Evolutionary conservation across 495 filamentous ascomycete species (phyloP).

Genomic region (Collariella sp.): DNA sequence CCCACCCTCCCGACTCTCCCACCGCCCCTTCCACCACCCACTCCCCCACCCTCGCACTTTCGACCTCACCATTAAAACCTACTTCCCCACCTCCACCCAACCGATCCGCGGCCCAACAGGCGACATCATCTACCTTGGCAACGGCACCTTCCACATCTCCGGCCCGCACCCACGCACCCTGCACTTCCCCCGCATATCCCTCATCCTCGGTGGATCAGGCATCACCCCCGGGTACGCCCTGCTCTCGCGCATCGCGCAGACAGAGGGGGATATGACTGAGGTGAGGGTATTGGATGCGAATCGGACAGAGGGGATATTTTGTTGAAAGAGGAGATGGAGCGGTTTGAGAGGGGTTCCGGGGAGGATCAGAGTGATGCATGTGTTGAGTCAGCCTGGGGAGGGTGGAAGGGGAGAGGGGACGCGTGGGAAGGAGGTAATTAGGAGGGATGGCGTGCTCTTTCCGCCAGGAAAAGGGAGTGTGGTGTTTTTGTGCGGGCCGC

Average conservation of each 20-base stretch:
- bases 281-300: conserved; percentile 52
- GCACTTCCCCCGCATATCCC: conserved; percentile 12
- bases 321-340: conserved; percentile 43
- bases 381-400: conserved; percentile 30
- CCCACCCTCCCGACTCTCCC: neutral
- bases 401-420: conserved; percentile 11
- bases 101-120: conserved; percentile 43
- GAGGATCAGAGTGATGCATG: conserved; percentile 41
- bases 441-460: conserved; percentile 3
- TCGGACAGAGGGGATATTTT: conserved; percentile 59
- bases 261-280: conserved; percentile 40
- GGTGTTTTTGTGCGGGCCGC: conserved; percentile 8
- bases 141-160: conserved; percentile 1
- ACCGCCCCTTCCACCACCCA: neutral
- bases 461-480: conserved; percentile 4
- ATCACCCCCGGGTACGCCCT: conserved; percentile 52
- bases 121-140: conserved; percentile 18
- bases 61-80: conserved; percentile 10
- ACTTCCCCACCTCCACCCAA: conserved; percentile 5
- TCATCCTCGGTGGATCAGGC: conserved; percentile 48
- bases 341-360: conserved; percentile 34
- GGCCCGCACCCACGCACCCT: conserved; percentile 21
- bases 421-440: neutral
- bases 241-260: conserved; percentile 45
- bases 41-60: neutral